These are phyloP conservation scores for Arctium lappa DNA, from an alignment of 129 eudicot species.

Conservation along the genomic window DNA sequence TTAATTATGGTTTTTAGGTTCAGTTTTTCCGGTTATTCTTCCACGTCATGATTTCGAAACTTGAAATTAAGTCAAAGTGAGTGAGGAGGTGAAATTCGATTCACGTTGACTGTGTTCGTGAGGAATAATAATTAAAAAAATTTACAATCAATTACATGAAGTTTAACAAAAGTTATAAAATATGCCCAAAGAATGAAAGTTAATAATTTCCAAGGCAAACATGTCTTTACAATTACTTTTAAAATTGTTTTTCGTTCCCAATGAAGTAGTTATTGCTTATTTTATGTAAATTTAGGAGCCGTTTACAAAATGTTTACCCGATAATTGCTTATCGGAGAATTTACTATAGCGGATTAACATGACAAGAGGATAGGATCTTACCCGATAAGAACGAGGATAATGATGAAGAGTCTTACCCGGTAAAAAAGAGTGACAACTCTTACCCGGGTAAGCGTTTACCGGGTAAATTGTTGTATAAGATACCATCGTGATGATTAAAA, in stretches of 20 bases:
- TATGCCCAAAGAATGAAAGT: not conserved
- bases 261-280: conserved; percentile 11
- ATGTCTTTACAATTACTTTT: conserved; percentile 1
- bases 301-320: too few relatives aligned
- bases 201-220: conserved; percentile 20
- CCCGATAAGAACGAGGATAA: too few relatives aligned
- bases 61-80: conserved; percentile 22
- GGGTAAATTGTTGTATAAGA: too few relatives aligned
- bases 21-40: conserved; percentile 21
- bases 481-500: too few relatives aligned
- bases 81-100: not conserved
- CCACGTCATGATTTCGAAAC: conserved; percentile 32
- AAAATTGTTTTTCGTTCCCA: conserved; percentile 10
- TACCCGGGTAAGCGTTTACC: too few relatives aligned
- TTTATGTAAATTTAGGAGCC: too few relatives aligned
- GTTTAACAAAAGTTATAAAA: not conserved
- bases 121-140: not conserved
- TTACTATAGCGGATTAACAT: too few relatives aligned
- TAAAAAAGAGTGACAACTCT: too few relatives aligned
- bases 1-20: conserved; percentile 21
- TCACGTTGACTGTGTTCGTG: not conserved
- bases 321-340: too few relatives aligned
- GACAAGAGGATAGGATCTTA: too few relatives aligned
- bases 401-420: too few relatives aligned
- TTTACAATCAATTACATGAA: not conserved